Percentiles rank a stretch among this genome's conserved stretches.
These are phyloP conservation scores for Cyclospora cayetanensis DNA, from an alignment of 169 alveolate genomes.

Conservation along the genomic window DNA sequence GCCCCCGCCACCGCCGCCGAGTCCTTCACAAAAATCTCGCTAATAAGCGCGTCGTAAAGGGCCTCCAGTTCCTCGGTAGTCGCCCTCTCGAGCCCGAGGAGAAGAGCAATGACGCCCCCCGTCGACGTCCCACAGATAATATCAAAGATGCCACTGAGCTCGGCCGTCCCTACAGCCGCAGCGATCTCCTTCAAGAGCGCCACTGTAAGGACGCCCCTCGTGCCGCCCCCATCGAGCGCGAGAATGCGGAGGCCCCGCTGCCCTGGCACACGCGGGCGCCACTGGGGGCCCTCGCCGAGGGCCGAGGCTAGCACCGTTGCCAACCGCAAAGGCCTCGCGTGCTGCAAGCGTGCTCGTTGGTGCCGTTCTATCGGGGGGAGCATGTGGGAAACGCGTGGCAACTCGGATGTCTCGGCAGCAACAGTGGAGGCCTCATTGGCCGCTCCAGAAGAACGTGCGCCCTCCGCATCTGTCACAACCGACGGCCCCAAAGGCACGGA, in stretches of 20 bases:
- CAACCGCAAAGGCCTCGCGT: slow-evolving; percentile 60
- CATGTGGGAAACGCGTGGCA: neutral
- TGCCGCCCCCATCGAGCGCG: slow-evolving; percentile 90
- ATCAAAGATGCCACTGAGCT: slow-evolving; percentile 85
- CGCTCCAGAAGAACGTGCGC: neutral
- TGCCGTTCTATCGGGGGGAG: slow-evolving; percentile 20
- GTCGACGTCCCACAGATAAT: slow-evolving; percentile 89
- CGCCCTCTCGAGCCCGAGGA: slow-evolving; percentile 84
- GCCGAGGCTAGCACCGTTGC: slow-evolving; percentile 60
- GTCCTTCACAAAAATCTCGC: slow-evolving; percentile 82
- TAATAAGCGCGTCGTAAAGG: slow-evolving; percentile 82
- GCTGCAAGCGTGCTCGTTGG: neutral
- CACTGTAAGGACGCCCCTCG: slow-evolving; percentile 85
- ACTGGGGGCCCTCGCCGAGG: slow-evolving; percentile 64
- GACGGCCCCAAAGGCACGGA: too few species aligned
- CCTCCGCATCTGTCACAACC: neutral
- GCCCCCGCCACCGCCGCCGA: slow-evolving; percentile 80
- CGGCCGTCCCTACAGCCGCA: slow-evolving; percentile 67
- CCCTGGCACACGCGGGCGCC: slow-evolving; percentile 71
- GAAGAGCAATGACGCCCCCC: slow-evolving; percentile 86
- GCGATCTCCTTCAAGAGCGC: slow-evolving; percentile 80
- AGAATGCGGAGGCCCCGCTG: slow-evolving; percentile 82
- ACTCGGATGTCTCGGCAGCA: neutral
- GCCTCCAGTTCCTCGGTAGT: slow-evolving; percentile 77
- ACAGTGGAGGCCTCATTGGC: too few species aligned